Conservation (phyloP, 2,329 filamentous ascomycete species). For the Pseudogymnoascus pannorum region DNA sequence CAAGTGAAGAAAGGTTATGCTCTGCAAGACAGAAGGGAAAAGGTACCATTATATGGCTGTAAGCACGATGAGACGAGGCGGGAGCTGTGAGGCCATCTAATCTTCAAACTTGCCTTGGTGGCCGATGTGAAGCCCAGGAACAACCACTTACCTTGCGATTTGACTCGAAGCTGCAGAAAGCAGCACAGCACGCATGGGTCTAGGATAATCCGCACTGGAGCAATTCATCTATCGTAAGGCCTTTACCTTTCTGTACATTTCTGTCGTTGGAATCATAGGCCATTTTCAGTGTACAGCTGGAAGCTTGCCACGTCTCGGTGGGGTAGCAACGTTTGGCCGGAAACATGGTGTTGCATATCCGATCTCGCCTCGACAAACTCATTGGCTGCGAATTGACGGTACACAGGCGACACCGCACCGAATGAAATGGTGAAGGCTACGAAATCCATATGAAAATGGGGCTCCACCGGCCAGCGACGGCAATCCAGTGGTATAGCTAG, state of each 20-base stretch:
- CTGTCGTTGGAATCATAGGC: neutral
- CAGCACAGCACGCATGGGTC: neutral
- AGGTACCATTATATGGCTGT: conserved; percentile 7
- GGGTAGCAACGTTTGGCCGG: conserved; percentile 7
- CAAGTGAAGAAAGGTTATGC: neutral
- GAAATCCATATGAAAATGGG: conserved; percentile 1
- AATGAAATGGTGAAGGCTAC: conserved; percentile 5
- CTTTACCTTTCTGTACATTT: conserved; percentile 1
- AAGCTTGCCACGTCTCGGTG: conserved; percentile 3
- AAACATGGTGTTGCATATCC: neutral
- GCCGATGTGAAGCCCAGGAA: neutral
- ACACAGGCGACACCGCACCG: neutral
- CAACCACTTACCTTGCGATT: conserved; percentile 1
- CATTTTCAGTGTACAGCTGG: neutral
- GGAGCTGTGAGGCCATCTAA: conserved; percentile 1
- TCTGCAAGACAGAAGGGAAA: conserved; percentile 1
- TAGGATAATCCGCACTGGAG: neutral
- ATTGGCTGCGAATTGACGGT: neutral
- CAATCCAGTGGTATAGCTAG: neutral
- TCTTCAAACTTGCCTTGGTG: neutral
- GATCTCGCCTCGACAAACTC: neutral
- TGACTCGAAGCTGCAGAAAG: conserved; percentile 4
- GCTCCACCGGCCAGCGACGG: neutral
- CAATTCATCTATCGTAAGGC: neutral
- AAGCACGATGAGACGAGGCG: conserved; percentile 7